A percentile compares a stretch with the other conserved stretches of the same genome.
phyloP scores from a whole-genome alignment of 2,329 filamentous ascomycete species.

The Talaromyces piceae region DNA sequence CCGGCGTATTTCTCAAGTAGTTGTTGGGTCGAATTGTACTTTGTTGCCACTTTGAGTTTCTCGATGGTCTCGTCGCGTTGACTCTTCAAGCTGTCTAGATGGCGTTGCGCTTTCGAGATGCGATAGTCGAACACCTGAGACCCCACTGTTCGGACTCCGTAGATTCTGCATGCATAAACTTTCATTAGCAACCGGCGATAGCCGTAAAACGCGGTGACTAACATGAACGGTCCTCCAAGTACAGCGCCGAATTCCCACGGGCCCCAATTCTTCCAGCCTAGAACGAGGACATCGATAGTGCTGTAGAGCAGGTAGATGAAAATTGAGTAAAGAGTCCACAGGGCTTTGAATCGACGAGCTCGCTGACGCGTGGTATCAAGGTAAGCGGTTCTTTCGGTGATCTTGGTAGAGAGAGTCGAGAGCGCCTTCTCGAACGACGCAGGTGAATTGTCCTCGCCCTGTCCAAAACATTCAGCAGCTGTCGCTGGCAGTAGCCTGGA shows the following conservation, averaged over 20 bases:
- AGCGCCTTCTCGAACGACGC: slow-evolving; percentile 91
- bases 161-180: slow-evolving; percentile 60
- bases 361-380: slow-evolving; percentile 67
- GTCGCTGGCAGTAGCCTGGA: neutral
- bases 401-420: slow-evolving; percentile 72
- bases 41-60: slow-evolving; percentile 88
- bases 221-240: slow-evolving; percentile 71
- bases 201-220: neutral
- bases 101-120: slow-evolving; percentile 59
- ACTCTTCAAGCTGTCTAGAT: slow-evolving; percentile 66
- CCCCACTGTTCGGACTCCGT: slow-evolving; percentile 59
- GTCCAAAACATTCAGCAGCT: slow-evolving; percentile 9
- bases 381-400: slow-evolving; percentile 62
- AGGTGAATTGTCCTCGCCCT: slow-evolving; percentile 75
- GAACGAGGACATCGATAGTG: slow-evolving; percentile 73
- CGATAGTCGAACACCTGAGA: slow-evolving; percentile 73
- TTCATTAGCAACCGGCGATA: slow-evolving; percentile 9
- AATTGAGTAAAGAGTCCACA: slow-evolving; percentile 83
- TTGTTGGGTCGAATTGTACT: slow-evolving; percentile 90
- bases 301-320: slow-evolving; percentile 85
- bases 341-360: slow-evolving; percentile 69
- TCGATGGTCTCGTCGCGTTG: slow-evolving; percentile 84
- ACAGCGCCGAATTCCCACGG: slow-evolving; percentile 70
- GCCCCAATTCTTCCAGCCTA: slow-evolving; percentile 74
- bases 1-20: slow-evolving; percentile 91